These are phyloP conservation scores for Beauveria brongniartii DNA, from an alignment of 2,329 filamentous ascomycete species.

Conservation along the genomic window DNA sequence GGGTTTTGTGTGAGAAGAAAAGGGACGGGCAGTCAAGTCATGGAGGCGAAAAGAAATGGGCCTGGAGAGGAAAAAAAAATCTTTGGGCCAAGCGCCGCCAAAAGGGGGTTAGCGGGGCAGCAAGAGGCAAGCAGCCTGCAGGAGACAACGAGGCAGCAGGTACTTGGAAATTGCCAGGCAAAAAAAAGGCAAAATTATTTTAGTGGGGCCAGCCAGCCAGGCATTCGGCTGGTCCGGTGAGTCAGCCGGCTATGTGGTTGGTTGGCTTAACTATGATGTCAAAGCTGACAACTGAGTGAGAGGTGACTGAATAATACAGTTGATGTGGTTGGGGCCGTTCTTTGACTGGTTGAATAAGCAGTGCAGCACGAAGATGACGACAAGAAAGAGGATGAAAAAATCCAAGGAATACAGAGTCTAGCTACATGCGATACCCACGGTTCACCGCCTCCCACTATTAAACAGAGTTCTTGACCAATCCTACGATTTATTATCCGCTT, in stretches of 20 bases:
- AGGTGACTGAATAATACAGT: background rate
- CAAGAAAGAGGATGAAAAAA: background rate
- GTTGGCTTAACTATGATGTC: background rate
- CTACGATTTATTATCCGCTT: background rate
- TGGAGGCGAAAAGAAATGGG: constrained; percentile 22
- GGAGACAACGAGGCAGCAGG: background rate
- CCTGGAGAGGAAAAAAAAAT: constrained; percentile 10
- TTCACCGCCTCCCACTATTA: background rate
- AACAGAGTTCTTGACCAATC: background rate
- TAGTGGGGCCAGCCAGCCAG: background rate
- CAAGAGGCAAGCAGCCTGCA: background rate
- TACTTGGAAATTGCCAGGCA: background rate
- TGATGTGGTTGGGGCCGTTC: background rate
- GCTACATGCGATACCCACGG: background rate
- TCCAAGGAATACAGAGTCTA: background rate
- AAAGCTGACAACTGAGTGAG: background rate
- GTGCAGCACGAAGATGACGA: background rate
- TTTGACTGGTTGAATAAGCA: background rate
- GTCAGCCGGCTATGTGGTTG: background rate
- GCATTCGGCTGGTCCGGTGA: constrained; percentile 1
- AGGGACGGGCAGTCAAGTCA: constrained; percentile 11
- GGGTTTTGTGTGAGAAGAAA: constrained; percentile 21
- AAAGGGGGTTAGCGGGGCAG: constrained; percentile 11
- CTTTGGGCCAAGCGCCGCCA: constrained; percentile 1
- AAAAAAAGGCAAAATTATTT: background rate